Base-by-base conservation (phyloP, 192 early-diverging fungal genomes). In the Coemansia sp. region DNA sequence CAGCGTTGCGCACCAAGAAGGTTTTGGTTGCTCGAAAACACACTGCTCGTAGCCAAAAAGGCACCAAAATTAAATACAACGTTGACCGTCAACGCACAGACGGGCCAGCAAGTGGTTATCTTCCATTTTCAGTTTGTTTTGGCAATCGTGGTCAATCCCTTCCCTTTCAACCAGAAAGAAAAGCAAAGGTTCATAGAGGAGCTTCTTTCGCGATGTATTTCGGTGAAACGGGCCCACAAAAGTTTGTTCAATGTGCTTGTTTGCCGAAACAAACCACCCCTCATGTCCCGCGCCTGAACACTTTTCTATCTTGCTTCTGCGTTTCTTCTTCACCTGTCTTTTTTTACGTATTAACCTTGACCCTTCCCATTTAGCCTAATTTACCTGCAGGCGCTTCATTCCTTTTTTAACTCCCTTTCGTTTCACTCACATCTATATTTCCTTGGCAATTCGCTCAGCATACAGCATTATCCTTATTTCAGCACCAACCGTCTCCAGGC, bases 131-230 rank as follows among this genome's bases (percentile, higher is more conserved):
- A 3, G 30, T 38, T 34, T 38, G 30, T 38, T 34, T 9, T 34
- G 57, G 18, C 57, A 34, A 59, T 59, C 57, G 57, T 12, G n/a
- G 57, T n/a, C 35, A 59, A 59, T 59, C 57, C 57, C n/a, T 20
- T 38, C 24, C 16, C 10, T 53, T 53, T 53, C 24, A 4, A 11
- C 51, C 51, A 26, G 24, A 53, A 53, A 53, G 39, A 41, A 41
- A 30, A 30, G 30, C 30, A 30, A 30, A 30, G 30, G 9, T 5
- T 41, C 9, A 14, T 1, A 14, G 39, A 14, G 39, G 39, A 41
- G 2, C 6, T 6, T 41, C 6, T 41, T 8, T 41, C 39, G 7
- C 39, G 2, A 1, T 14, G 12, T 41, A 12, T 41, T 12, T 41
- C 39, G 39, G 39, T 41, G 39, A 41, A 41, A 46, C 0, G 1